Base-by-base conservation (phyloP, 441 rosid species). In the Isatis lusitanica region DNA sequence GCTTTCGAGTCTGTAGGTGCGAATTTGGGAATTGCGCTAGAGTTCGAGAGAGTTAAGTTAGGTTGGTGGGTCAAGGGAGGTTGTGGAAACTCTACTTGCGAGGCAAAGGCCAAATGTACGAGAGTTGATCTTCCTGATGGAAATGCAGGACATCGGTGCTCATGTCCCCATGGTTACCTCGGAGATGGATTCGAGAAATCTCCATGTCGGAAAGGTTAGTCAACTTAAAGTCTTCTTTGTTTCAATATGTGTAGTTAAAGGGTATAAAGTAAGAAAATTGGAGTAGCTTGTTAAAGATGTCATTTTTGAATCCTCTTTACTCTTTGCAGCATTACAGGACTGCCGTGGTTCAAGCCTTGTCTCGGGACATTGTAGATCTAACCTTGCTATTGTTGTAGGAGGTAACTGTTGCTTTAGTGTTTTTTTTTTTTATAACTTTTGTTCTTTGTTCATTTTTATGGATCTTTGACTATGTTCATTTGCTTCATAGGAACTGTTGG, bases 171-270 rank as follows among this genome's bases (percentile, higher is more conserved):
- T 0, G 94, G 88, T 56, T 81, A 83, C 73, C 13, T 7, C 1
- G 94, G 97, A 3, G 95, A 91, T 26, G 97, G 97, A 15, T 91
- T 58, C 70, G 39, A 4, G 6, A 76, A 59, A 6, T 58, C 63
- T 7, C 88, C 94, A 69, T 94, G 97, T 78, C 83, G 56, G 75
- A 84, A 61, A 88, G 97, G 98, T 89, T 38, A 83, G 94, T 78
- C 55, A 68, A 47, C 50, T 46, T 28, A 3, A 50, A 44, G 24
- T 62, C 39, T 67, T 67, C 62, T 74, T 40, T 36, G 47, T 38
- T 73, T 57, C 13, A 26, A 26, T 18, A 28, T 50, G 0, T 39
- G 36, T 71, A 12, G 13, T n/a, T 3, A 13, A 4, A 13, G 55
- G 46, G 11, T 13, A 24, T 56, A 42, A 44, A 63, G 40, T 55